These are phyloP conservation scores for Penicillium crustosum DNA, from an alignment of 2,329 filamentous ascomycete genomes.

Conservation along the genomic window DNA sequence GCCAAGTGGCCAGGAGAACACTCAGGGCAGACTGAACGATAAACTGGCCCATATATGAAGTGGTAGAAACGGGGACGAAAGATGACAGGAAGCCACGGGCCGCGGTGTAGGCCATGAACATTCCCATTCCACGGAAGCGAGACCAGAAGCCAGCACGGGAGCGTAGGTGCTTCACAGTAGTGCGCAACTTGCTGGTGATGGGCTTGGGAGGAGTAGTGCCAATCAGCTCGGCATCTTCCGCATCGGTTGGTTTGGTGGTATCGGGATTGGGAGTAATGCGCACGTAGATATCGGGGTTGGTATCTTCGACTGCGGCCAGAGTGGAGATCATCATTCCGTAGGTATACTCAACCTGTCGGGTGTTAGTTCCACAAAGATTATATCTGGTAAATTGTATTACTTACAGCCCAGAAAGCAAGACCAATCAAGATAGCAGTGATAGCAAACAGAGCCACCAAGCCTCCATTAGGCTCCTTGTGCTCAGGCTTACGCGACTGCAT, in stretches of 20 bases:
- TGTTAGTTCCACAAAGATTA: background rate
- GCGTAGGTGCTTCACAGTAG: slow-evolving; percentile 61
- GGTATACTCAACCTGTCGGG: slow-evolving; percentile 55
- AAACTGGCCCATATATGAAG: slow-evolving; percentile 45
- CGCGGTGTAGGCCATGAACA: slow-evolving; percentile 51
- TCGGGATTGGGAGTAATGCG: slow-evolving; percentile 47
- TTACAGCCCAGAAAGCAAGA: slow-evolving; percentile 30
- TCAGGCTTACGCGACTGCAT: slow-evolving; percentile 25
- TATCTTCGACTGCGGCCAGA: slow-evolving; percentile 64
- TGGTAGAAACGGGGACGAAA: slow-evolving; percentile 31
- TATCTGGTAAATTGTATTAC: slow-evolving; percentile 9
- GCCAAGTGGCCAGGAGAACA: slow-evolving; percentile 65
- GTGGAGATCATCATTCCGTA: slow-evolving; percentile 61
- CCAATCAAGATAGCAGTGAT: slow-evolving; percentile 29
- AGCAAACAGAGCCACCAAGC: slow-evolving; percentile 30
- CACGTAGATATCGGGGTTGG: slow-evolving; percentile 54
- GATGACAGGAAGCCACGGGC: slow-evolving; percentile 48
- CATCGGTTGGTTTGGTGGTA: slow-evolving; percentile 31
- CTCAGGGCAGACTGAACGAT: slow-evolving; percentile 59
- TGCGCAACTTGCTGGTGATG: slow-evolving; percentile 61
- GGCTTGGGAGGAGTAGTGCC: slow-evolving; percentile 54
- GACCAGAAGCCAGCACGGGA: slow-evolving; percentile 63
- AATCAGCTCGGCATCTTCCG: slow-evolving; percentile 46
- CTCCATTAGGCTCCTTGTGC: slow-evolving; percentile 21
- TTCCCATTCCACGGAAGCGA: slow-evolving; percentile 66